These are phyloP conservation scores for Hordeum marinum DNA, from an alignment of 176 grass and related monocot species.

Conservation along the genomic window DNA sequence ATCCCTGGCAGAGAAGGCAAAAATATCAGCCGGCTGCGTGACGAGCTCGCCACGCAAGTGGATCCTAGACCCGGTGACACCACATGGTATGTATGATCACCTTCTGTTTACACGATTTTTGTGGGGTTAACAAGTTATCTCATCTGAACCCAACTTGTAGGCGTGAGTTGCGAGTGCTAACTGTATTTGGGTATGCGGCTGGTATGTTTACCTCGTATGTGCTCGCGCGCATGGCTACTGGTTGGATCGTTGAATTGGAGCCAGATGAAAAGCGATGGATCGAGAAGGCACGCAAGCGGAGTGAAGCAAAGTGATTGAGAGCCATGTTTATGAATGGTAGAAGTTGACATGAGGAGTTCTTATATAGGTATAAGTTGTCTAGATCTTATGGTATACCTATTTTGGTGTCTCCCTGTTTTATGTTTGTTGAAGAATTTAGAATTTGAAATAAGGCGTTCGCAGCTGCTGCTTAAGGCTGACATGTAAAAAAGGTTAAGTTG, in stretches of 20 bases:
- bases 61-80: background rate
- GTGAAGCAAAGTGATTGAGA: too few species aligned
- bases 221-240: background rate
- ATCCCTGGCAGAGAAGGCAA: background rate
- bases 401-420: too few species aligned
- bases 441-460: too few species aligned
- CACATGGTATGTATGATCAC: background rate
- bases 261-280: background rate
- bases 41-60: background rate
- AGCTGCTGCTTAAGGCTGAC: too few species aligned
- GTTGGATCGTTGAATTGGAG: background rate
- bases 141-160: background rate
- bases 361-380: too few species aligned
- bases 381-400: too few species aligned
- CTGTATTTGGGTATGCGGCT: background rate
- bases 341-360: too few species aligned
- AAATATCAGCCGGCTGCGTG: background rate
- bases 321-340: too few species aligned
- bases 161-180: background rate
- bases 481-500: too few species aligned
- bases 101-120: too few species aligned
- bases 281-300: background rate
- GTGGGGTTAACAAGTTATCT: background rate
- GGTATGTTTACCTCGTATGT: background rate
- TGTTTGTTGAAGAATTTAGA: too few species aligned